A percentile compares a stretch with the other conserved stretches of the same genome.
Evolutionary conservation across 2,329 filamentous ascomycete genomes (phyloP).

Genomic region (Penicillium sp.): DNA sequence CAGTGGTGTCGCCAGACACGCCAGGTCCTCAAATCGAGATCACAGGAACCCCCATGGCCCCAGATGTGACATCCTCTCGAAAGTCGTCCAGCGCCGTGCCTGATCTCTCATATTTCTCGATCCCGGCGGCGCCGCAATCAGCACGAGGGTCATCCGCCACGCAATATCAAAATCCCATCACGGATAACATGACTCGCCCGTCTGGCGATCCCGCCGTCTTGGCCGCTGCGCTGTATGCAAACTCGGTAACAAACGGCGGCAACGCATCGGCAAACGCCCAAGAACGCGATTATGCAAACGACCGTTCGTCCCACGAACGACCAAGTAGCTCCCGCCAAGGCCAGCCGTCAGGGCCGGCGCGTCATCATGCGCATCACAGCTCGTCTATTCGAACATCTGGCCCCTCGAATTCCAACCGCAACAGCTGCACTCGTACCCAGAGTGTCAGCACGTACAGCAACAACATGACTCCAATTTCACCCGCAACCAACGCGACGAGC

Average conservation of each 20-base stretch:
- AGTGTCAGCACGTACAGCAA: slow-evolving; percentile 47
- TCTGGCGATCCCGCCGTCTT: slow-evolving; percentile 31
- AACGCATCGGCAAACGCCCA: slow-evolving; percentile 14
- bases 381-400: slow-evolving; percentile 40
- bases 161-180: slow-evolving; percentile 18
- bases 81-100: slow-evolving; percentile 37
- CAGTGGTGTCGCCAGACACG: slow-evolving; percentile 40
- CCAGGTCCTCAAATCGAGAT: slow-evolving; percentile 40
- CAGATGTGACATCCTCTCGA: slow-evolving; percentile 30
- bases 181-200: slow-evolving; percentile 17
- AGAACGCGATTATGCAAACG: slow-evolving; percentile 16
- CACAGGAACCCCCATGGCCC: slow-evolving; percentile 28
- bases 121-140: slow-evolving; percentile 23
- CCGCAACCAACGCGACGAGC: slow-evolving; percentile 49
- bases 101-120: slow-evolving; percentile 29
- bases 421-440: slow-evolving; percentile 44
- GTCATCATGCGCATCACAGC: slow-evolving; percentile 36
- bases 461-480: slow-evolving; percentile 45
- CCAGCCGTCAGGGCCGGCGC: slow-evolving; percentile 18
- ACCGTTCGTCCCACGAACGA: slow-evolving; percentile 23
- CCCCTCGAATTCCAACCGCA: slow-evolving; percentile 38
- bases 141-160: slow-evolving; percentile 16
- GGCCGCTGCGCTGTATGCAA: slow-evolving; percentile 33
- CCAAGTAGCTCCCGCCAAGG: slow-evolving; percentile 35
- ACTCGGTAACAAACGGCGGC: slow-evolving; percentile 19